Evolutionary conservation across 2,329 filamentous ascomycete genomes (phyloP), one percentile per base, ranked within the genome.

Genomic region (Verticillium isaacii): DNA sequence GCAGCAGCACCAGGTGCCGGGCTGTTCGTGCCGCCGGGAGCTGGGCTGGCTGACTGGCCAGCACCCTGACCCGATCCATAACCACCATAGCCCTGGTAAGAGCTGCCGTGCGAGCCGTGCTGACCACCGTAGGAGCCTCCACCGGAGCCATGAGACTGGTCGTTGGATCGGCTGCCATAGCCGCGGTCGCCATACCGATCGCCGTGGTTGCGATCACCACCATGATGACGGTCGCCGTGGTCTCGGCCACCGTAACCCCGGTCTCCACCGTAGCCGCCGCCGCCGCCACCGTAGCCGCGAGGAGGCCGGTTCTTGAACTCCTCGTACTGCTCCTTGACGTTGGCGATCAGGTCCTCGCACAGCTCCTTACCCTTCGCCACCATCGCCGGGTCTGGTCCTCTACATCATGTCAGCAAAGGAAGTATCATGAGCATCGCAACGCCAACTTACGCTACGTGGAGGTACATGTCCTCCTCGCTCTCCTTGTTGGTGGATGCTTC

Each of bases 381-480:
- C 81, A 96, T 92, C 64, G 86, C 85, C 17, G 91, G 85, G 72
- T 97, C 92, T 7, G 95, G 95, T 5, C 93, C 94, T 65, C 92
- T 96, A 66, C 61, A 19, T 57, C 60, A 32, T 41, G 68, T 82
- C 65, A 82, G 77, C 61, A 57, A 39, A 19, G 9, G 29, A 14
- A 6, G 14, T 19, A 29, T 6, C 11, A 7, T 25, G 23, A 14
- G 54, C 4, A n/a, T 36, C 17, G 12, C 37, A 11, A 11, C n/a
- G 8, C 7, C 29, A 32, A 83, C 90, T 74, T 83, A 96, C 90
- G 95, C 91, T 67, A 98, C 93, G 75, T 98, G 93, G 56, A 99
- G 83, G 72, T 93, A 98, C 93, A 99, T 98, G 2, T 92, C 87
- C 73, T 98, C 94, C 57, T 99, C 94, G 67, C 92, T 96, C 77